phyloP scores from a whole-genome alignment of 225 moss, liverwort and hornwort species.

The Bryum argenteum region DNA sequence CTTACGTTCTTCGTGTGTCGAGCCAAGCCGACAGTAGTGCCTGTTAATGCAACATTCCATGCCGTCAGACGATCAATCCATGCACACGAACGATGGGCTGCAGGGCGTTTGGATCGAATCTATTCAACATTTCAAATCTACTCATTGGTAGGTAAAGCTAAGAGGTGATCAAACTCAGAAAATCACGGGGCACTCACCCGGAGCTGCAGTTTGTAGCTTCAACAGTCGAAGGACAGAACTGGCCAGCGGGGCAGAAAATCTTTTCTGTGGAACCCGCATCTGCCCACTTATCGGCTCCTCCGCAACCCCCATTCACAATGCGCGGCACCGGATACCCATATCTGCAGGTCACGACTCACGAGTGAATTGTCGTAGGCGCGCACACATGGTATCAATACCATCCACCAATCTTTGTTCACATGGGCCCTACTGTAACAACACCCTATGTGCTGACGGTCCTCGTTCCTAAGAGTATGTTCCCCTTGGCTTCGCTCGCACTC shows the following conservation, averaged over 20 bases:
- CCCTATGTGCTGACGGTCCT: neutral
- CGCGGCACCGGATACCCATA: conserved; percentile 63
- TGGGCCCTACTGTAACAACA: neutral
- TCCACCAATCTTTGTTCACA: conserved; percentile 3
- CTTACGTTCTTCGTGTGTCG: conserved; percentile 60
- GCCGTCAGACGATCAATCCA: neutral
- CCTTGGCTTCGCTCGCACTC: neutral
- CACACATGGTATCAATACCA: neutral
- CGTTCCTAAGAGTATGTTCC: neutral
- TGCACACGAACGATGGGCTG: neutral
- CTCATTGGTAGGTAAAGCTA: too few relatives aligned
- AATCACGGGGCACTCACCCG: conserved; percentile 1
- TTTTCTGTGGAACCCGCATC: conserved; percentile 19
- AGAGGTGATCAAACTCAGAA: too few relatives aligned
- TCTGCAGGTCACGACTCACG: conserved; percentile 41
- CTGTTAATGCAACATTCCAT: conserved; percentile 41
- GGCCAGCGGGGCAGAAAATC: conserved; percentile 37
- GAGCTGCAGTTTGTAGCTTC: conserved; percentile 17
- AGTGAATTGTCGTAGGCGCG: neutral
- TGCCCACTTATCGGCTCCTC: conserved; percentile 74
- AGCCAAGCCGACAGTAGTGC: conserved; percentile 71
- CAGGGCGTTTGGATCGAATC: too few relatives aligned
- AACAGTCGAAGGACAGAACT: conserved; percentile 30
- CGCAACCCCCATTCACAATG: conserved; percentile 37
- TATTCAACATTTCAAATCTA: too few relatives aligned